phyloP scores from a whole-genome alignment of 2,329 filamentous ascomycete genomes.

The Colletotrichum sp. region DNA sequence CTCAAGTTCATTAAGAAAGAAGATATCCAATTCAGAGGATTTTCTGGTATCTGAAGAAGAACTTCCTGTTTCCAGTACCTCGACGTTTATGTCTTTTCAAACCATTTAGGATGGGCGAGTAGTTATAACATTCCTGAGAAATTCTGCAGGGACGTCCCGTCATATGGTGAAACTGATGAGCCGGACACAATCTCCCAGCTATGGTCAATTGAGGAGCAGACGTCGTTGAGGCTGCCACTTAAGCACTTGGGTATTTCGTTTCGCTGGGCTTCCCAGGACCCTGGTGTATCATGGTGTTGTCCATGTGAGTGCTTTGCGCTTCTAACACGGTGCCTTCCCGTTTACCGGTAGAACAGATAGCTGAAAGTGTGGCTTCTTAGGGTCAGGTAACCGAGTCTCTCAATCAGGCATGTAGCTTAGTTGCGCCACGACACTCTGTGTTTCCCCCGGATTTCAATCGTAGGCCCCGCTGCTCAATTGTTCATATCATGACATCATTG shows the following conservation, averaged over 20 bases:
- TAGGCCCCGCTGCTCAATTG: neutral
- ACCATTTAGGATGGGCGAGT: too few relatives aligned
- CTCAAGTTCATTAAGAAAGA: too few relatives aligned
- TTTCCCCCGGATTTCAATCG: neutral
- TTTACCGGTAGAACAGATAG: neutral
- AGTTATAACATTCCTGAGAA: too few relatives aligned
- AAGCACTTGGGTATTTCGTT: neutral
- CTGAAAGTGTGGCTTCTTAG: neutral
- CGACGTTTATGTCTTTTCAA: neutral
- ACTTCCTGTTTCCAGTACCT: neutral
- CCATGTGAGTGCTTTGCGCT: neutral
- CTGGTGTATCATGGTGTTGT: neutral
- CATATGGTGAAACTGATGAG: neutral
- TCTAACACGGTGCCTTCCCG: neutral
- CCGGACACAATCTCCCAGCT: neutral
- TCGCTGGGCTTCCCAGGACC: neutral
- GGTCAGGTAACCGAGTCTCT: neutral
- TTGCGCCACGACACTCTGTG: neutral
- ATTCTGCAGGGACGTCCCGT: neutral
- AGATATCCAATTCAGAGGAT: too few relatives aligned
- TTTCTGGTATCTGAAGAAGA: too few relatives aligned
- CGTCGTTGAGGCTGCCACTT: neutral
- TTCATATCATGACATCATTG: neutral
- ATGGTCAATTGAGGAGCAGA: neutral
- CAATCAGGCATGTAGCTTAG: neutral